Evolutionary conservation across 306 rosid genomes (phyloP).

Genomic region (Neltuma alba): DNA sequence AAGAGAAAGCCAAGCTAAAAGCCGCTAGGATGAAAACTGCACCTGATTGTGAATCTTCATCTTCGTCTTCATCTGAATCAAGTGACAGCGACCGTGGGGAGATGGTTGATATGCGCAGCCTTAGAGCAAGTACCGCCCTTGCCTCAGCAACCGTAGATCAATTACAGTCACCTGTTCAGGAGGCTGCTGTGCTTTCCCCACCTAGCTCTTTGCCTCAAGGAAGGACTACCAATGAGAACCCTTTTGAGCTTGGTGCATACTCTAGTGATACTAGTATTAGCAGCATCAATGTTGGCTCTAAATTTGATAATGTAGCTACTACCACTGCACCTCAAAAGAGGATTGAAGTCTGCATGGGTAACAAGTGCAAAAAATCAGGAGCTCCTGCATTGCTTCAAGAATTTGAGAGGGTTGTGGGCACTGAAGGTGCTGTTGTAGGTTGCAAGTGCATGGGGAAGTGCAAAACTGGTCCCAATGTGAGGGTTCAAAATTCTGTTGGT

Average conservation of each 20-base stretch:
- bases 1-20: conserved; percentile 60
- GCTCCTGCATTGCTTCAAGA: conserved; percentile 63
- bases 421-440: conserved; percentile 66
- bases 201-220: conserved; percentile 13
- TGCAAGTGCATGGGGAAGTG: conserved; percentile 98
- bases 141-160: conserved; percentile 33
- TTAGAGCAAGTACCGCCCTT: conserved; percentile 36
- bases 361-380: conserved; percentile 77
- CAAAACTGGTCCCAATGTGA: conserved; percentile 82
- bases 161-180: conserved; percentile 18
- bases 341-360: conserved; percentile 95
- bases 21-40: conserved; percentile 44
- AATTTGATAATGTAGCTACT: conserved; percentile 17
- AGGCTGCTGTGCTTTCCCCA: conserved; percentile 20
- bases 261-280: conserved; percentile 30
- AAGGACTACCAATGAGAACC: conserved; percentile 8
- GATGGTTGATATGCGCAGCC: conserved; percentile 47
- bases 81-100: conserved; percentile 67
- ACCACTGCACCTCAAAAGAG: conserved; percentile 38
- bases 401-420: conserved; percentile 63
- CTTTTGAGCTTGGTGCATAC: conserved; percentile 14
- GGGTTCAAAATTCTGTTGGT: conserved; percentile 44
- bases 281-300: conserved; percentile 19
- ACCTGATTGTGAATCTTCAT: conserved; percentile 50
- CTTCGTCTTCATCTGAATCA: conserved; percentile 76